These are phyloP conservation scores for Abrus precatorius DNA, from an alignment of 306 rosid species.

Conservation along the genomic window DNA sequence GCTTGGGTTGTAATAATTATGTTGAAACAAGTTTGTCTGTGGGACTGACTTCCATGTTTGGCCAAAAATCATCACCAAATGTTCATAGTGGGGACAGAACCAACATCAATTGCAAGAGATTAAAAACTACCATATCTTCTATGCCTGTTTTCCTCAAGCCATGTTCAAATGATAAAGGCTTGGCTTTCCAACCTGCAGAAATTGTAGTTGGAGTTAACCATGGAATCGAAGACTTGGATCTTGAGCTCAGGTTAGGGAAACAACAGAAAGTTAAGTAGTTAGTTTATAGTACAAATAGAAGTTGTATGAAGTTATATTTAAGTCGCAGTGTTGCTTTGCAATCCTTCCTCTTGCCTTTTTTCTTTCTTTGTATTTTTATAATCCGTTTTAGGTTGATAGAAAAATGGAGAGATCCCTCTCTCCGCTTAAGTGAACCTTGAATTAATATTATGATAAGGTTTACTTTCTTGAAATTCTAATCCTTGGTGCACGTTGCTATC, in stretches of 20 bases:
- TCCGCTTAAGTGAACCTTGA: slow-evolving; percentile 40
- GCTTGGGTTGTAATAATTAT: slow-evolving; percentile 35
- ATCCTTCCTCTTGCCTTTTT: background rate
- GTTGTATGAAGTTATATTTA: background rate
- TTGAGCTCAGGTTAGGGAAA: slow-evolving; percentile 91
- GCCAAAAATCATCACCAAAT: slow-evolving; percentile 42
- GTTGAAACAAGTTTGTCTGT: slow-evolving; percentile 70
- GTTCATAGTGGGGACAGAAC: slow-evolving; percentile 49
- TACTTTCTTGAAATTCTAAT: slow-evolving; percentile 26
- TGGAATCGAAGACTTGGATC: slow-evolving; percentile 76
- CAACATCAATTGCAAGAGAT: slow-evolving; percentile 53
- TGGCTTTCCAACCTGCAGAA: slow-evolving; percentile 53
- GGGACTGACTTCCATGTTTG: slow-evolving; percentile 58
- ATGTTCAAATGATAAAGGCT: slow-evolving; percentile 46
- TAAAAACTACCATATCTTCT: slow-evolving; percentile 53
- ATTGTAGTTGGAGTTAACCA: slow-evolving; percentile 35
- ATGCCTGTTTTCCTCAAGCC: slow-evolving; percentile 52
- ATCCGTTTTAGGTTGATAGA: slow-evolving; percentile 21
- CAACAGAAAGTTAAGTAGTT: slow-evolving; percentile 53
- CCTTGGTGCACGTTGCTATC: slow-evolving; percentile 22
- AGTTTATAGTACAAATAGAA: slow-evolving; percentile 1
- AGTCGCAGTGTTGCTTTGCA: slow-evolving; percentile 16
- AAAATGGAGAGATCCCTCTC: slow-evolving; percentile 36
- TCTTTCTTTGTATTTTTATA: background rate
- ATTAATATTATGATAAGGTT: slow-evolving; percentile 15